phyloP scores from a whole-genome alignment of 495 filamentous ascomycete species.

The Aspergillus saccharolyticus region DNA sequence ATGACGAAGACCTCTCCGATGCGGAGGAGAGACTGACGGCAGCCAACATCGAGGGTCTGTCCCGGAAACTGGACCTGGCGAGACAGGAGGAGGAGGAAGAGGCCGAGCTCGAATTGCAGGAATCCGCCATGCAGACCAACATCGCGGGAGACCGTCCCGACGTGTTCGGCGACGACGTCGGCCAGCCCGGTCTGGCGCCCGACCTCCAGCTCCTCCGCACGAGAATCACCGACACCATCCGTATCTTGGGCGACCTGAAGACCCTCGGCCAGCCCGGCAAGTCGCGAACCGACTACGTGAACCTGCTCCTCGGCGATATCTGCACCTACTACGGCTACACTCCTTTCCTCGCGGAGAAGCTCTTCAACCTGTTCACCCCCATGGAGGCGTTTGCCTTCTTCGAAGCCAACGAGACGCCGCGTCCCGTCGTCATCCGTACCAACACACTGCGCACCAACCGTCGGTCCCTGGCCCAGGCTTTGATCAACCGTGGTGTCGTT shows the following conservation, averaged over 20 bases:
- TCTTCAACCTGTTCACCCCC: constrained; percentile 85
- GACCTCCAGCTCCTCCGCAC: constrained; percentile 86
- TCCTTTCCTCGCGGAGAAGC: constrained; percentile 75
- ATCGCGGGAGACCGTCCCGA: constrained; percentile 76
- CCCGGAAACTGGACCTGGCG: constrained; percentile 70
- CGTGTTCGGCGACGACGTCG: constrained; percentile 57
- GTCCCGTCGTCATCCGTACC: constrained; percentile 84
- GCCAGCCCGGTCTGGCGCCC: constrained; percentile 63
- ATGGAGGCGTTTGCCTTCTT: constrained; percentile 97
- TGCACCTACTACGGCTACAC: constrained; percentile 93
- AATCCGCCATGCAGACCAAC: constrained; percentile 90
- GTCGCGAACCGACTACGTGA: constrained; percentile 80
- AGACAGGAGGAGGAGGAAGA: constrained; percentile 67
- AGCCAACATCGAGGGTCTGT: constrained; percentile 91
- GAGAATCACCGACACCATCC: constrained; percentile 87
- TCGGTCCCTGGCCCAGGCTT: constrained; percentile 82
- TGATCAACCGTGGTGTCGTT: constrained; percentile 96
- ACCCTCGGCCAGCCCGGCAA: constrained; percentile 70
- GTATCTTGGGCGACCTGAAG: constrained; percentile 82
- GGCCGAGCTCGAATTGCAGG: constrained; percentile 59
- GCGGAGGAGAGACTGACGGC: constrained; percentile 89
- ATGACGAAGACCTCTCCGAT: constrained; percentile 87
- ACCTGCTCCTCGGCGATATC: constrained; percentile 83
- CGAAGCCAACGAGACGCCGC: constrained; percentile 91
- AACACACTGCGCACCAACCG: constrained; percentile 93